Percentiles rank a stretch among this genome's conserved stretches.
Evolutionary conservation across 2,329 filamentous ascomycete genomes (phyloP).

Genomic region (Penicillium aurantiogriseum): DNA sequence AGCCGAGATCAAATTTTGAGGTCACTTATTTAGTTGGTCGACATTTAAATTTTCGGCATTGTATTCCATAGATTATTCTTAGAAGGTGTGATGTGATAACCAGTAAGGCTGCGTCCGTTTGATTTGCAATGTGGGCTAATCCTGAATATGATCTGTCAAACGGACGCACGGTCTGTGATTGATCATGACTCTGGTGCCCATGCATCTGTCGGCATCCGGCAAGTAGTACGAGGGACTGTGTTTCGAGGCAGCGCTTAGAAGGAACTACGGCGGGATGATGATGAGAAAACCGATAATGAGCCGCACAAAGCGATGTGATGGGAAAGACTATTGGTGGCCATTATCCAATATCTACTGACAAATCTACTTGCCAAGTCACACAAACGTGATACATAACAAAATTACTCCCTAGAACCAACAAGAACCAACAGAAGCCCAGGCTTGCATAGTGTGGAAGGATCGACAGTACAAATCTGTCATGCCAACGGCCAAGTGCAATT

Average conservation of each 20-base stretch:
- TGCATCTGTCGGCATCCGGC: constrained; percentile 8
- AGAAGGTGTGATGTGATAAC: neutral
- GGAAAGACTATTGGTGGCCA: neutral
- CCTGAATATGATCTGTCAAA: constrained; percentile 8
- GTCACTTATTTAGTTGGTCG: neutral
- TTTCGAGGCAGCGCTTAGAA: constrained; percentile 1
- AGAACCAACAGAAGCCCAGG: neutral
- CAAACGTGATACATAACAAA: neutral
- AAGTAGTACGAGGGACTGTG: constrained; percentile 2
- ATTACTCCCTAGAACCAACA: neutral
- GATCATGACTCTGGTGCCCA: constrained; percentile 2
- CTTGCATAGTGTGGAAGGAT: neutral
- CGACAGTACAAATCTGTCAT: neutral
- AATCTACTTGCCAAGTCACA: neutral
- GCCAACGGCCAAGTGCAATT: neutral
- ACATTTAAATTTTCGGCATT: neutral
- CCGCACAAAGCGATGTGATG: neutral
- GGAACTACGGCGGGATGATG: neutral
- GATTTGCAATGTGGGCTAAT: neutral
- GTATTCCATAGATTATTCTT: neutral
- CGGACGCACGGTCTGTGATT: constrained; percentile 11
- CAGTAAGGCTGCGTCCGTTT: neutral
- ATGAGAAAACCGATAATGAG: neutral
- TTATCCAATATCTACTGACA: neutral
- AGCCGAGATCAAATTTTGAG: neutral